Evolutionary conservation across 148 eudicot genomes (phyloP).

Genomic region (Polygonum aviculare): DNA sequence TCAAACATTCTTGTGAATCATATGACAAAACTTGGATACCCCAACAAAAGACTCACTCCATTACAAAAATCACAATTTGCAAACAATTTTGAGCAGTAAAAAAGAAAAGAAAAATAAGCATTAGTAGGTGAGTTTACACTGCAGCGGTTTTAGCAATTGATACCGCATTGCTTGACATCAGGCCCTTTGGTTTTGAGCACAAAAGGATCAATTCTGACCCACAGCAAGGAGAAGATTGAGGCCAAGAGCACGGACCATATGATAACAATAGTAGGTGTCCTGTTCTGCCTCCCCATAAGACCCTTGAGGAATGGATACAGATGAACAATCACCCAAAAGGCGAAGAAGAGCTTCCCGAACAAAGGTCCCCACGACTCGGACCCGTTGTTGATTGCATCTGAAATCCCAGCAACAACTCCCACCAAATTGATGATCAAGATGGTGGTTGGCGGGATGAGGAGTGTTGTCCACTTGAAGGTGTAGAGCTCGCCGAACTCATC

Average conservation of each 20-base stretch:
- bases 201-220: constrained; percentile 96
- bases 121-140: neutral
- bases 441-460: constrained; percentile 94
- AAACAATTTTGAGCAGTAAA: neutral
- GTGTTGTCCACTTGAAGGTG: constrained; percentile 95
- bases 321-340: constrained; percentile 96
- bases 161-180: constrained; percentile 75
- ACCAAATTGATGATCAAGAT: constrained; percentile 78
- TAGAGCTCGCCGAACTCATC: constrained; percentile 75
- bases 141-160: constrained; percentile 45
- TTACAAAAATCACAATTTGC: neutral
- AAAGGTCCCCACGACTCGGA: constrained; percentile 95
- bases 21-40: neutral
- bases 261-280: constrained; percentile 92
- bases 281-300: constrained; percentile 91
- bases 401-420: constrained; percentile 97
- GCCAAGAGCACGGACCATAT: constrained; percentile 94
- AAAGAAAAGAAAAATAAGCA: too few relatives aligned
- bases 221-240: constrained; percentile 91
- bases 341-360: constrained; percentile 91
- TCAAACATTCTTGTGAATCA: neutral
- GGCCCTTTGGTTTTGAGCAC: constrained; percentile 83
- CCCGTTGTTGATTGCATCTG: constrained; percentile 93
- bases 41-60: neutral
- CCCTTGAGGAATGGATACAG: constrained; percentile 97